Percentiles rank a stretch among this genome's conserved stretches.
Evolutionary conservation across 805 yeast genomes (phyloP).

Genomic region (Sugiyamaella smithiae): DNA sequence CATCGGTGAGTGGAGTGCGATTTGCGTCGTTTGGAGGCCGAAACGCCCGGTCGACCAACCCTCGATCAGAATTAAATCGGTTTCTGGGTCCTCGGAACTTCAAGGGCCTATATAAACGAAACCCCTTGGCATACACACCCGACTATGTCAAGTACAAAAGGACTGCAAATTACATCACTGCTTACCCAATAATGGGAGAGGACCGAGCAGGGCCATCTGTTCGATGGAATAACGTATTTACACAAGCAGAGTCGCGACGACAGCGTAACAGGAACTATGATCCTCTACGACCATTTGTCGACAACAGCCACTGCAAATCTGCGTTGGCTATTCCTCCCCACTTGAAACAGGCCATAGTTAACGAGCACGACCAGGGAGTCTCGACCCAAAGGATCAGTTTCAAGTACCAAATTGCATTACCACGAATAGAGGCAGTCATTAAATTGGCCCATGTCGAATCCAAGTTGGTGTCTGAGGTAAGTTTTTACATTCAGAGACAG

Average conservation of each 20-base stretch:
- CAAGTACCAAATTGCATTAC: constrained; percentile 73
- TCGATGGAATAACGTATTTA: constrained; percentile 32
- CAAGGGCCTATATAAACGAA: constrained; percentile 75
- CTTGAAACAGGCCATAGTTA: constrained; percentile 58
- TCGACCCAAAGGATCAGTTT: constrained; percentile 73
- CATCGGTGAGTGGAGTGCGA: not conserved
- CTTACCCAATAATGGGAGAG: constrained; percentile 32
- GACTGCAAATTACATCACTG: constrained; percentile 39
- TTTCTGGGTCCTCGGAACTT: constrained; percentile 82
- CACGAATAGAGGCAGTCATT: constrained; percentile 85
- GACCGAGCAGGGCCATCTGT: constrained; percentile 24
- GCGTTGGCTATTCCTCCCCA: constrained; percentile 57
- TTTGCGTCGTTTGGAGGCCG: not conserved
- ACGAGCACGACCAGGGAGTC: constrained; percentile 52
- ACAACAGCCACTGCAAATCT: constrained; percentile 66
- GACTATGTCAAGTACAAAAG: constrained; percentile 75
- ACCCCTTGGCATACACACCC: constrained; percentile 73
- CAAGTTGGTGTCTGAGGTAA: constrained; percentile 57
- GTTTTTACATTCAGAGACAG: no score
- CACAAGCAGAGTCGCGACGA: constrained; percentile 17
- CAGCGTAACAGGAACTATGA: constrained; percentile 4
- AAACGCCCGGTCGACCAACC: constrained; percentile 12
- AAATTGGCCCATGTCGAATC: constrained; percentile 65
- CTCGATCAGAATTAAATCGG: constrained; percentile 45
- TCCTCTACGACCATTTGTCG: constrained; percentile 70